Conservation (phyloP, 495 filamentous ascomycete genomes). For the Terfezia boudieri region DNA sequence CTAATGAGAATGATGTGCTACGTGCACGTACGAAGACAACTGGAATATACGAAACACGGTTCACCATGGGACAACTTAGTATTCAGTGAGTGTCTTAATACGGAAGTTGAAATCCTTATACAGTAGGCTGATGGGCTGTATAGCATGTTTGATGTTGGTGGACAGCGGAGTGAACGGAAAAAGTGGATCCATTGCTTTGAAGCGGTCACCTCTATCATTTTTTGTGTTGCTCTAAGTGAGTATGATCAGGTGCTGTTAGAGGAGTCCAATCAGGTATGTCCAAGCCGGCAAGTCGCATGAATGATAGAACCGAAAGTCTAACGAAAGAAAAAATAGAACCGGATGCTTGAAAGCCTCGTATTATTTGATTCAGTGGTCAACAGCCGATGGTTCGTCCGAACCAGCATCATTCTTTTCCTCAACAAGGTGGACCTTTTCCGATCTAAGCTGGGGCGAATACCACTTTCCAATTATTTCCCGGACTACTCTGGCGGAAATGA, state of each 20-base stretch:
- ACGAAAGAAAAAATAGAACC: constrained; percentile 38
- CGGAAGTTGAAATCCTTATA: constrained; percentile 2
- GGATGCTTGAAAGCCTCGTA: constrained; percentile 94
- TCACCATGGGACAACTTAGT: constrained; percentile 92
- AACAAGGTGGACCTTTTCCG: constrained; percentile 99
- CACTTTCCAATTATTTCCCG: constrained; percentile 82
- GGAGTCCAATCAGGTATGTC: constrained; percentile 76
- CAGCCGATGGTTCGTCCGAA: constrained; percentile 96
- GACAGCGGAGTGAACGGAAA: constrained; percentile 89
- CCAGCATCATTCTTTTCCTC: constrained; percentile 92
- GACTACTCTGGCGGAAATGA: constrained; percentile 96
- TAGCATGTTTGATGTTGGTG: constrained; percentile 99
- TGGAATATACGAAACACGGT: constrained; percentile 94
- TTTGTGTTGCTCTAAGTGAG: constrained; percentile 94
- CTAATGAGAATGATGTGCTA: constrained; percentile 77
- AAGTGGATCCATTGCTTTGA: constrained; percentile 99
- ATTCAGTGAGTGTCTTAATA: constrained; percentile 50
- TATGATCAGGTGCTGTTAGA: constrained; percentile 94
- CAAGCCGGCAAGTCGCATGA: constrained; percentile 3
- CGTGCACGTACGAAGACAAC: constrained; percentile 97
- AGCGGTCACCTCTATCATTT: constrained; percentile 99
- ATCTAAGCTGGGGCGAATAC: constrained; percentile 70
- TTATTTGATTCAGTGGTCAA: constrained; percentile 99
- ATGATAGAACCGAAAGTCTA: constrained; percentile 1
- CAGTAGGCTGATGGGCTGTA: constrained; percentile 11